Evolutionary conservation across 2,329 filamentous ascomycete genomes (phyloP).

Genomic region (Grosmannia huntii): DNA sequence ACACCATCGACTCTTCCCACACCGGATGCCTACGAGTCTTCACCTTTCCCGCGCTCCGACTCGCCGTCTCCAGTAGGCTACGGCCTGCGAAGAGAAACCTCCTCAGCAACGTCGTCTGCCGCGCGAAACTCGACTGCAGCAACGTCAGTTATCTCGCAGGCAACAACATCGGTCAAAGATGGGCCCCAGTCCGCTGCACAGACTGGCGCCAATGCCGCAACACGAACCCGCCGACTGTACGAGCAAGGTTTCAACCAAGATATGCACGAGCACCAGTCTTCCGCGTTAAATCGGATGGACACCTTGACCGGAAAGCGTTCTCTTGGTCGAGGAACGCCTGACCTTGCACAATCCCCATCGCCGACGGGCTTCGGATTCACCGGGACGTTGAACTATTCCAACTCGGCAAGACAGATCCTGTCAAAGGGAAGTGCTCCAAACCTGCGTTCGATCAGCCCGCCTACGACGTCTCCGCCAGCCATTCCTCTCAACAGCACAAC

Average conservation of each 20-base stretch:
- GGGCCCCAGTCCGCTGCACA: constrained; percentile 10
- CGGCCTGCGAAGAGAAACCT: constrained; percentile 70
- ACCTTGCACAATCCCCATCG: constrained; percentile 30
- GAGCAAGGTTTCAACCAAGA: constrained; percentile 72
- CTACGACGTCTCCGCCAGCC: constrained; percentile 24
- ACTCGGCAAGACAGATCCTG: constrained; percentile 24
- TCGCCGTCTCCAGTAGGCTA: constrained; percentile 50
- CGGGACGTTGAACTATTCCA: constrained; percentile 22
- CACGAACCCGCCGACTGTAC: constrained; percentile 64
- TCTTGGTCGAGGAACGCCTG: constrained; percentile 35
- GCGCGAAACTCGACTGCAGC: constrained; percentile 74
- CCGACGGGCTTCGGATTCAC: constrained; percentile 31
- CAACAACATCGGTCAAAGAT: constrained; percentile 35
- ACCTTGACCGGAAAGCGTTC: constrained; percentile 56
- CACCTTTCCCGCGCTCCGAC: constrained; percentile 27
- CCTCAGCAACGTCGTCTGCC: constrained; percentile 67
- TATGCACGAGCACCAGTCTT: constrained; percentile 66
- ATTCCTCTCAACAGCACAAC: constrained; percentile 15
- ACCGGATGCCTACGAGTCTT: constrained; percentile 25
- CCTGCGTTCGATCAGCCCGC: constrained; percentile 44
- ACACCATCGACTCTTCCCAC: constrained; percentile 1
- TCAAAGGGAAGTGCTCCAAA: constrained; percentile 56
- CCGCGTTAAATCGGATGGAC: constrained; percentile 66
- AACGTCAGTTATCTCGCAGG: constrained; percentile 75
- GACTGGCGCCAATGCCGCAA: constrained; percentile 28